These are phyloP conservation scores for Bombardia bombarda DNA, from an alignment of 495 filamentous ascomycete species.

Conservation along the genomic window DNA sequence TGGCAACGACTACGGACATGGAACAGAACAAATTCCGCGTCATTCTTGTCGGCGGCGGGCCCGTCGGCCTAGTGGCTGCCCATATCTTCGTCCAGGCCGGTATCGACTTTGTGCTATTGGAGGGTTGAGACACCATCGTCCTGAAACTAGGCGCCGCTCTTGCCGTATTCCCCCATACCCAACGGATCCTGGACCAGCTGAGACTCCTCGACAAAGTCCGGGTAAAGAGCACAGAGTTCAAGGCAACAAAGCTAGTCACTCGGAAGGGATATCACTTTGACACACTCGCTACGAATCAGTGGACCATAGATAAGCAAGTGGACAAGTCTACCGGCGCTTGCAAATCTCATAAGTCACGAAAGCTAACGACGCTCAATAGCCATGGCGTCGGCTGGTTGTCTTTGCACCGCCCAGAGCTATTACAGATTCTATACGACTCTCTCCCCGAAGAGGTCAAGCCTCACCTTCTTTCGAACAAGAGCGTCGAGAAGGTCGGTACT, in stretches of 20 bases:
- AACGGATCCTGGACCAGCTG: not conserved
- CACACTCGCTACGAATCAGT: not conserved
- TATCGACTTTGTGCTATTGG: not conserved
- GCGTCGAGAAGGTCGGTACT: conserved; percentile 18
- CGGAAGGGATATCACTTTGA: not conserved
- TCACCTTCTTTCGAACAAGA: conserved; percentile 23
- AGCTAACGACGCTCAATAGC: conserved; percentile 1
- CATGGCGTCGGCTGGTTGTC: not conserved
- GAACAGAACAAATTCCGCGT: conserved; percentile 34
- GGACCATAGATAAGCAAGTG: not conserved
- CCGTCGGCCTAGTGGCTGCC: conserved; percentile 42
- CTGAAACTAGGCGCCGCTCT: not conserved
- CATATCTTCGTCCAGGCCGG: not conserved
- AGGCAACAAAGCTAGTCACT: not conserved
- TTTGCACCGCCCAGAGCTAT: conserved; percentile 24
- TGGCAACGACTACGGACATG: no score
- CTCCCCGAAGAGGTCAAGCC: conserved; percentile 25
- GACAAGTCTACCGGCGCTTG: not conserved
- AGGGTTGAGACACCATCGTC: not conserved
- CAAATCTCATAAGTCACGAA: not conserved
- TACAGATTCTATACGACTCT: conserved; percentile 26
- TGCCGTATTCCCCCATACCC: not conserved
- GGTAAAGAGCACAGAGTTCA: conserved; percentile 3
- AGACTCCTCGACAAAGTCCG: not conserved
- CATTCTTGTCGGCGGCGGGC: conserved; percentile 46